phyloP scores from a whole-genome alignment of 176 grass and related monocot genomes.

The Triticum urartu region DNA sequence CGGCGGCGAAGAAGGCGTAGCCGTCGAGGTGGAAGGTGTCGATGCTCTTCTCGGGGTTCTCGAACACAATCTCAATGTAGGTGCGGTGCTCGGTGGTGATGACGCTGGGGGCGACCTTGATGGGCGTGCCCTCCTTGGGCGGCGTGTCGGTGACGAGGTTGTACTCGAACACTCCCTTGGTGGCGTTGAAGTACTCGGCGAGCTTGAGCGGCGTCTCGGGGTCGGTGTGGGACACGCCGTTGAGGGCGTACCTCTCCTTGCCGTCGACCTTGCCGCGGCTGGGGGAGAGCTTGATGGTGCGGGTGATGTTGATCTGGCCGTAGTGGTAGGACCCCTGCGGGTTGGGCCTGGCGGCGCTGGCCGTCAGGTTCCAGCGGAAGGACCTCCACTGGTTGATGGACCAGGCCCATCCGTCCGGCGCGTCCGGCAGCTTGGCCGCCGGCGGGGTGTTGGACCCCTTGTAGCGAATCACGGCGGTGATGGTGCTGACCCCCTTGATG shows the following conservation, averaged over 20 bases:
- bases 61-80: slow-evolving; percentile 79
- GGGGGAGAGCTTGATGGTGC: slow-evolving; percentile 76
- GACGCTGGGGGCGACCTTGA: slow-evolving; percentile 61
- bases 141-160: slow-evolving; percentile 70
- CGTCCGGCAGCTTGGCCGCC: slow-evolving; percentile 50
- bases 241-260: slow-evolving; percentile 66
- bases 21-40: slow-evolving; percentile 76
- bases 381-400: slow-evolving; percentile 90
- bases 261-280: slow-evolving; percentile 42
- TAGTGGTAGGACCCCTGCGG: slow-evolving; percentile 99
- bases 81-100: slow-evolving; percentile 66
- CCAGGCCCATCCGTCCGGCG: slow-evolving; percentile 76
- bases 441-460: slow-evolving; percentile 60
- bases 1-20: slow-evolving; percentile 87
- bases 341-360: slow-evolving; percentile 91
- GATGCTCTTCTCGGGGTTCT: slow-evolving; percentile 86
- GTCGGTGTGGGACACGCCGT: slow-evolving; percentile 82
- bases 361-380: slow-evolving; percentile 94
- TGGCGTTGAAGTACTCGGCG: slow-evolving; percentile 81
- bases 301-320: slow-evolving; percentile 88
- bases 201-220: slow-evolving; percentile 79
- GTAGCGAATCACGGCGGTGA: slow-evolving; percentile 60
- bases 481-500: slow-evolving; percentile 50
- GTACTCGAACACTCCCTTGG: slow-evolving; percentile 73
- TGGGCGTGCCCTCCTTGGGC: background rate